Evolutionary conservation across 1,284 basidiomycete genomes (phyloP), one percentile per base, ranked within the genome.

Genomic region (Ustilago lituana): DNA sequence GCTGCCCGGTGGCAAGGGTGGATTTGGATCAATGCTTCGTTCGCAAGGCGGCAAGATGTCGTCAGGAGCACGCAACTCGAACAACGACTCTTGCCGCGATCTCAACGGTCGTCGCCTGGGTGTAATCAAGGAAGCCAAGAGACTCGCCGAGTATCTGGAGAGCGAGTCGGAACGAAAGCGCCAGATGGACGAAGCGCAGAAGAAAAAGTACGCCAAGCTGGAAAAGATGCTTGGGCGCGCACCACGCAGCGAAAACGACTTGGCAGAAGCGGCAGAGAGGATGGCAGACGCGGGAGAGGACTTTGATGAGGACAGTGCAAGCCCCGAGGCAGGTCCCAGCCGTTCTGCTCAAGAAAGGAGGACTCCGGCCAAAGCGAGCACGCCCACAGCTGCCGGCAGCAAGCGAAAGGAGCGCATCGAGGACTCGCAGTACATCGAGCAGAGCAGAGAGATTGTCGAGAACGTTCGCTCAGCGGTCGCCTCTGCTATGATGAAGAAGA

Each of bases 1-100:
- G 15, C 17, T 54, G 67, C 89, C 86, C 10, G 95, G 95, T 61
- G 96, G 96, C 43, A 98, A 98, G 84, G 95, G 96, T 79, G 95
- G 95, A 47, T 98, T 99, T 80, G 95, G 96, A 8, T 91, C 91
- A 22, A 94, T 97, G 85, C 86, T 99, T 67, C 88, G 95, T 80
- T 95, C 96, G 0, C 94, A 94, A 19, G 95, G 95, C 72, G 95
- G 95, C 9, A 88, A 94, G 37, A 99, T 99, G 96, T 93, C 91
- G 38, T 72, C 56, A 90, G 93, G 85, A 33, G 44, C 63, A 14
- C 62, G 70, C 51, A 62, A 77, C 60, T 66, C 67, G 46, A 98
- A 98, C 84, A 94, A 93, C 74, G 94, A 98, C 82, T 92, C 91
- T 8, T 98, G 95, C 83, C 85, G 95, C 39, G 96, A 98, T 80